phyloP scores from a whole-genome alignment of 1,284 basidiomycete species.

The Puccinia triticina region DNA sequence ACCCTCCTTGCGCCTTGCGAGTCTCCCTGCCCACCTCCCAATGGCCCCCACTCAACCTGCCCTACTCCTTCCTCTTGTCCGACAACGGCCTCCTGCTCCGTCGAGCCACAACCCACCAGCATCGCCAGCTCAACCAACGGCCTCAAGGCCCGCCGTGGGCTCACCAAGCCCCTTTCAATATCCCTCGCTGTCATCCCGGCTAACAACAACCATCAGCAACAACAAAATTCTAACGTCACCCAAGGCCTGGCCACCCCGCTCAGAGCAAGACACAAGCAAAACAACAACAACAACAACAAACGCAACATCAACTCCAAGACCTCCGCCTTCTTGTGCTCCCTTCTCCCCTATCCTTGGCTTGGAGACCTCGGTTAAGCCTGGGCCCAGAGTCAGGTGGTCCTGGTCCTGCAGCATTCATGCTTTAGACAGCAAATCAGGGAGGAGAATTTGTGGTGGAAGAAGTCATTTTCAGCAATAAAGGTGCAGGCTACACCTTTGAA shows the following conservation, averaged over 20 bases:
- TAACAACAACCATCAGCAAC: not conserved
- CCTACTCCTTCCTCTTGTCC: constrained; percentile 52
- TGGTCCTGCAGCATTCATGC: too few relatives aligned
- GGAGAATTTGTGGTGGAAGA: too few relatives aligned
- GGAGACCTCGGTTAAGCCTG: constrained; percentile 12
- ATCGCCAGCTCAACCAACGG: constrained; percentile 41
- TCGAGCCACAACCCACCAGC: constrained; percentile 54
- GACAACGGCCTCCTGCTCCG: constrained; percentile 52
- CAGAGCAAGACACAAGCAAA: constrained; percentile 12
- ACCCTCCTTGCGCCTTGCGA: constrained; percentile 53
- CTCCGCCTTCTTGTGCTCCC: constrained; percentile 33
- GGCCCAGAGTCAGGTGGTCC: too few relatives aligned
- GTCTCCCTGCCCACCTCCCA: constrained; percentile 51
- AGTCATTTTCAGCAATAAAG: too few relatives aligned
- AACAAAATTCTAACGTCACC: not conserved
- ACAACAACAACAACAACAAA: too few relatives aligned
- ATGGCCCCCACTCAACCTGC: constrained; percentile 53
- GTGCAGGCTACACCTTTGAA: too few relatives aligned
- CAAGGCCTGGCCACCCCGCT: constrained; percentile 1
- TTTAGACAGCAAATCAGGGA: too few relatives aligned
- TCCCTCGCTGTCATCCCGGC: not conserved
- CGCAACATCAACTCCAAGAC: too few relatives aligned
- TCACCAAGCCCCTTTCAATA: not conserved
- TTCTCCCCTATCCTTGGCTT: constrained; percentile 45
- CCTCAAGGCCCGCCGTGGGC: constrained; percentile 48